These are phyloP conservation scores for Atractiella rhizophila DNA, from an alignment of 768 basidiomycete species.

Conservation along the genomic window DNA sequence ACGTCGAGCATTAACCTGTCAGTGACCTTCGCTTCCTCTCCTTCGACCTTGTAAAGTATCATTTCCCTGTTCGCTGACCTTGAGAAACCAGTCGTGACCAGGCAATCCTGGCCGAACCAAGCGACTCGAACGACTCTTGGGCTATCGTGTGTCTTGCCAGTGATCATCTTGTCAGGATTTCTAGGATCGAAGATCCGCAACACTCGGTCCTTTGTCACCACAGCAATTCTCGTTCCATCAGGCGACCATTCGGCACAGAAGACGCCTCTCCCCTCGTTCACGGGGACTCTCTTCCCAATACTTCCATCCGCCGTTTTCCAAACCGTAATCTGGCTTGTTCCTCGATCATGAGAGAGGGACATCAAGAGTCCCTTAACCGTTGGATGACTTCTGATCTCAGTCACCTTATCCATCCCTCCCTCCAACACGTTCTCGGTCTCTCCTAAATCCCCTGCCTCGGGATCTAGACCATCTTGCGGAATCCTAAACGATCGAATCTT, in stretches of 20 bases:
- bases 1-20: slow-evolving; percentile 19
- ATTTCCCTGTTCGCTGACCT: slow-evolving; percentile 20
- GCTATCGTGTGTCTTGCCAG: slow-evolving; percentile 20
- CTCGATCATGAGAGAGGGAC: slow-evolving; percentile 20
- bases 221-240: slow-evolving; percentile 17
- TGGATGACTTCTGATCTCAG: slow-evolving; percentile 20
- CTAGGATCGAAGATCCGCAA: slow-evolving; percentile 22
- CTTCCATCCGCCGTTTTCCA: slow-evolving; percentile 16
- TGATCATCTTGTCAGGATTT: neutral
- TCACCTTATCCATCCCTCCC: slow-evolving; percentile 21
- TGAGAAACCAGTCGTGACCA: slow-evolving; percentile 22
- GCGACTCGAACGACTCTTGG: slow-evolving; percentile 20
- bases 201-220: slow-evolving; percentile 21
- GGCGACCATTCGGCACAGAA: slow-evolving; percentile 19
- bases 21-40: slow-evolving; percentile 8
- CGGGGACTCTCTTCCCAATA: slow-evolving; percentile 4
- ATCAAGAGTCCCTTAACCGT: slow-evolving; percentile 19
- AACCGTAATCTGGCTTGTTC: slow-evolving; percentile 16
- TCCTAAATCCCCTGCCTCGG: slow-evolving; percentile 10
- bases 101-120: slow-evolving; percentile 18
- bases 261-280: slow-evolving; percentile 8
- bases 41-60: slow-evolving; percentile 17
- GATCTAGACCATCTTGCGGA: slow-evolving; percentile 9
- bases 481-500: slow-evolving; percentile 19
- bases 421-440: slow-evolving; percentile 15